Evolutionary conservation across 495 filamentous ascomycete genomes (phyloP).

Genomic region (Ascodesmis nigricans): DNA sequence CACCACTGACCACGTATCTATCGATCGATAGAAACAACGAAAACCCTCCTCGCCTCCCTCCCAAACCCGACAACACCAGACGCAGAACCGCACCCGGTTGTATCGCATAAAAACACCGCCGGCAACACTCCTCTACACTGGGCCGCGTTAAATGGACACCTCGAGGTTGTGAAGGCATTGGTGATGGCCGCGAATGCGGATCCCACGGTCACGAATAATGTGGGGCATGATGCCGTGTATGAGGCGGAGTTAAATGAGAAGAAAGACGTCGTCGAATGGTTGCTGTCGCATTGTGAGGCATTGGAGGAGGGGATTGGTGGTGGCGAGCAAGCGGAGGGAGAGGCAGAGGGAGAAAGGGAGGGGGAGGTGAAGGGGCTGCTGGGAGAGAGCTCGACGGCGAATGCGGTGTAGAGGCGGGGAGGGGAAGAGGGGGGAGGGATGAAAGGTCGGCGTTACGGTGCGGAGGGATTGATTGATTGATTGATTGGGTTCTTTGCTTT

Average conservation of each 20-base stretch:
- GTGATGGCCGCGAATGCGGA: constrained; percentile 47
- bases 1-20: neutral
- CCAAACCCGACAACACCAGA: constrained; percentile 13
- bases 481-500: no score
- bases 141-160: constrained; percentile 72
- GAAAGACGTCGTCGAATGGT: constrained; percentile 41
- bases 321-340: neutral
- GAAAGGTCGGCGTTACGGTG: neutral
- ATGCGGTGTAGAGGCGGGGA: neutral
- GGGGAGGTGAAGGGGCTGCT: neutral
- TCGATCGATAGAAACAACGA: constrained; percentile 27
- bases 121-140: constrained; percentile 85
- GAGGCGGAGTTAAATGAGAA: constrained; percentile 57
- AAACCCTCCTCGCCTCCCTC: constrained; percentile 28
- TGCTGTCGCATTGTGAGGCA: constrained; percentile 33
- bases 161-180: constrained; percentile 55
- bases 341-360: neutral
- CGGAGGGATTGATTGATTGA: no score
- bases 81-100: constrained; percentile 25
- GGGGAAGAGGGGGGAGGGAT: neutral
- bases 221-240: constrained; percentile 67
- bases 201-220: constrained; percentile 48
- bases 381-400: neutral
- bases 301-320: constrained; percentile 27
- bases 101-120: constrained; percentile 50